Evolutionary conservation across 2,329 filamentous ascomycete genomes (phyloP).

Genomic region (Chaetomium globosum): DNA sequence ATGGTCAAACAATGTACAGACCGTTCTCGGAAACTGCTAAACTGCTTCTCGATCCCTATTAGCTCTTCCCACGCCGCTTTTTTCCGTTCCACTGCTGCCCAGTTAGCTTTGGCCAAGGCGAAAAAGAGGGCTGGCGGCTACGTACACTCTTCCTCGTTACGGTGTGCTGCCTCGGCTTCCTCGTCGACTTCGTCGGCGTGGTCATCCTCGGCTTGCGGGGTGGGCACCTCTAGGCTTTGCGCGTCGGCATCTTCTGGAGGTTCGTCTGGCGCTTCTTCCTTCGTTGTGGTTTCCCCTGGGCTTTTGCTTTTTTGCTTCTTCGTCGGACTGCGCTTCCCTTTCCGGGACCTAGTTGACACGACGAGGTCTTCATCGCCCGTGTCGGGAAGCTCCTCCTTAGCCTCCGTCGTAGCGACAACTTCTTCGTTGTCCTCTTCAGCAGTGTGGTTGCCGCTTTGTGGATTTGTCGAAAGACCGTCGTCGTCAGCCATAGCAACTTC

Average conservation of each 20-base stretch:
- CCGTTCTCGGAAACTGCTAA: slow-evolving; percentile 81
- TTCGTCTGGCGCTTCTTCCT: slow-evolving; percentile 36
- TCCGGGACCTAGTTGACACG: slow-evolving; percentile 45
- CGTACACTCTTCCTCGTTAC: slow-evolving; percentile 68
- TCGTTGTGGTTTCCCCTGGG: slow-evolving; percentile 33
- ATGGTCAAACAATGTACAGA: slow-evolving; percentile 44
- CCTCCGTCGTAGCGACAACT: slow-evolving; percentile 45
- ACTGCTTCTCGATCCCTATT: slow-evolving; percentile 81
- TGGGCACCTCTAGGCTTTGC: slow-evolving; percentile 44
- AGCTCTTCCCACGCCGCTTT: slow-evolving; percentile 79
- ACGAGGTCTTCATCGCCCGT: slow-evolving; percentile 41
- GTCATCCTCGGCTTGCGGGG: slow-evolving; percentile 57
- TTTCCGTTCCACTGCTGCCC: slow-evolving; percentile 69
- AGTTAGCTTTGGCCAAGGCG: slow-evolving; percentile 28
- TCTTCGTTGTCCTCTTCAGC: slow-evolving; percentile 52
- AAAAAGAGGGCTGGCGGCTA: slow-evolving; percentile 14
- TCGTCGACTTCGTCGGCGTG: slow-evolving; percentile 60
- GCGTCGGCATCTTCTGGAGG: slow-evolving; percentile 41
- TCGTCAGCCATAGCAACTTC: slow-evolving; percentile 44
- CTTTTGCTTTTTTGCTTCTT: slow-evolving; percentile 48
- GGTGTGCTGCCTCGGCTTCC: slow-evolving; percentile 60
- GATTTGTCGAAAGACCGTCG: slow-evolving; percentile 43
- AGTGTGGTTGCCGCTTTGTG: slow-evolving; percentile 46
- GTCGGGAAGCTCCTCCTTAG: slow-evolving; percentile 44
- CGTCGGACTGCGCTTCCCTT: slow-evolving; percentile 46